Evolutionary conservation across 2,329 filamentous ascomycete genomes (phyloP), one percentile per base, ranked within the genome.

Genomic region (Aspergillus unguis): DNA sequence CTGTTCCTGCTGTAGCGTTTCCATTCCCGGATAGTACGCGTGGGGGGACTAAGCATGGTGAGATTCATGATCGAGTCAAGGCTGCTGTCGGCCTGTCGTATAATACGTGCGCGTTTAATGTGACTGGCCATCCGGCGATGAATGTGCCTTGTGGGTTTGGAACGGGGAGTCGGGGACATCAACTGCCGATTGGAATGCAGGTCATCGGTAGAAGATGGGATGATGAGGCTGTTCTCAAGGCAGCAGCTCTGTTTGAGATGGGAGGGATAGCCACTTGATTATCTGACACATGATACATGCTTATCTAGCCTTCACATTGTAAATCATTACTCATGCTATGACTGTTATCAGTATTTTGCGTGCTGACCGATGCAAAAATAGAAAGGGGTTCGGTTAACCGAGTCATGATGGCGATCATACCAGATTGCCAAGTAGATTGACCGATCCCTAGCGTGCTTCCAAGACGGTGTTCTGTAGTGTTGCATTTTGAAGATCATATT

Each of bases 121-220:
- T 75, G 4, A 79, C 77, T 1, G 78, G 77, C 0, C 77, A 81
- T 64, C 77, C 77, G 3, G 78, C 71, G 0, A 61, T 81, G 62
- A 73, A 67, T 35, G 75, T 81, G 53, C 78, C 78, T 4, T 72
- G 71, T 33, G 63, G 75, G 2, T 62, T 59, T 44, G 45, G 52
- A 2, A 10, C 8, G 25, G 33, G 31, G 5, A 10, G 3, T 11
- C 29, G 25, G 7, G 45, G 28, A 3, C 44, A 45, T 11, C 6
- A 63, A 52, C 58, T 84, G 26, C 81, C 80, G 0, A 77, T 82
- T 3, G 78, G 80, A 0, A 73, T 83, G 72, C 80, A 84, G 57
- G 71, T 84, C 33, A 74, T 84, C 7, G 79, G 77, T 6, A 62
- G 57, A 42, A 56, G 63, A 17, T 69, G 62, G 60, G 61, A 66